Conservation (phyloP, 306 rosid genomes). For the Quillaja saponaria region DNA sequence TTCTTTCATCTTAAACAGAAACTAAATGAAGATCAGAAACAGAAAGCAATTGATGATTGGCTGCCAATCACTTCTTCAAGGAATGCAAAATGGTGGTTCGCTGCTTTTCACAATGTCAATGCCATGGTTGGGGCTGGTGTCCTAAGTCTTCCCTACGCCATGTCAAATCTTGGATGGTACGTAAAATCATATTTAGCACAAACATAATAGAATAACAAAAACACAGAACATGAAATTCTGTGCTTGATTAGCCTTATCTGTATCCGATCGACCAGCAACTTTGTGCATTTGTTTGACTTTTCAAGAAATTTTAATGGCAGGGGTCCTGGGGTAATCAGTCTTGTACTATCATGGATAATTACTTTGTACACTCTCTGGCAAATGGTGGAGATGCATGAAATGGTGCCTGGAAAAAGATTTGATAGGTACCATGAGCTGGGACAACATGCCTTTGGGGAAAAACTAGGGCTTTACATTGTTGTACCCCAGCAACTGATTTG, state of each 20-base stretch:
- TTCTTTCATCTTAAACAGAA: not conserved
- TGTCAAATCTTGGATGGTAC: conserved; percentile 62
- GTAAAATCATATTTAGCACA: not conserved
- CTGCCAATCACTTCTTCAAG: conserved; percentile 62
- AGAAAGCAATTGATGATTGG: conserved; percentile 57
- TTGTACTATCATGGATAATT: conserved; percentile 42
- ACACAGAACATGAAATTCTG: no score
- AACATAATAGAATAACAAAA: not conserved
- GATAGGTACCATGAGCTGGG: conserved; percentile 52
- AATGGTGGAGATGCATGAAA: conserved; percentile 56
- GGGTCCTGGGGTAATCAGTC: conserved; percentile 66
- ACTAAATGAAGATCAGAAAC: conserved; percentile 23
- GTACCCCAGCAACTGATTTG: conserved; percentile 55
- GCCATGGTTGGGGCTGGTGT: conserved; percentile 82
- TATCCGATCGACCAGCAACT: no score
- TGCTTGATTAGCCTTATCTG: no score
- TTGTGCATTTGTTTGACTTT: no score
- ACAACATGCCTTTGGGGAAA: conserved; percentile 45
- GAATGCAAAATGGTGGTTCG: conserved; percentile 72
- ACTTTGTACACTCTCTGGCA: conserved; percentile 46
- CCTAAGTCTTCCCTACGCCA: conserved; percentile 61
- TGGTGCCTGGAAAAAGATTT: conserved; percentile 44
- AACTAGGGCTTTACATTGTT: conserved; percentile 46
- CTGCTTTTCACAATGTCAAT: conserved; percentile 66
- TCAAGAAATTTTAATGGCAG: no score